Evolutionary conservation across 495 filamentous ascomycete species (phyloP).

Genomic region (Penicillium ucsense): DNA sequence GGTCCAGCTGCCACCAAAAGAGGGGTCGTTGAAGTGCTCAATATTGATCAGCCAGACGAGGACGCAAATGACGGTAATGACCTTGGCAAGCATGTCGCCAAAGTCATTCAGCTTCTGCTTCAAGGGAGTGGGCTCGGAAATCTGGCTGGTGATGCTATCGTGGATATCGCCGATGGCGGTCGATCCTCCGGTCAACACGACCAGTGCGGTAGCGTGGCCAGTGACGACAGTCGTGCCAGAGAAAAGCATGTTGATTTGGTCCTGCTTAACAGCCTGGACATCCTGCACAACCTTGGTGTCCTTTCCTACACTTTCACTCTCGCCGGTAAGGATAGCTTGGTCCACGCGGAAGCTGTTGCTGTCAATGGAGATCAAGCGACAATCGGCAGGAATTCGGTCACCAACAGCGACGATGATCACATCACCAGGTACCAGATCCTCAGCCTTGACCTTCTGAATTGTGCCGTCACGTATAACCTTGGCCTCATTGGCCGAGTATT

Average conservation of each 20-base stretch:
- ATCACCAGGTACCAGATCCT: constrained; percentile 94
- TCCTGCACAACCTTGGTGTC: constrained; percentile 61
- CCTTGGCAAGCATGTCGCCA: constrained; percentile 91
- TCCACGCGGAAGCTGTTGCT: constrained; percentile 96
- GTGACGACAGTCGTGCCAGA: constrained; percentile 96
- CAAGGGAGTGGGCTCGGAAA: constrained; percentile 91
- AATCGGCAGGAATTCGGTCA: constrained; percentile 95
- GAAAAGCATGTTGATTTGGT: constrained; percentile 96
- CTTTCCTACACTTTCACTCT: constrained; percentile 95
- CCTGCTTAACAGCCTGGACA: constrained; percentile 85
- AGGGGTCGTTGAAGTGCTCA: constrained; percentile 87
- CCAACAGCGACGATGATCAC: constrained; percentile 83
- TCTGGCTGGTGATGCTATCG: constrained; percentile 95
- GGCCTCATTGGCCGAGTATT: constrained; percentile 98
- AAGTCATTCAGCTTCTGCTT: constrained; percentile 99
- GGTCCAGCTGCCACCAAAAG: constrained; percentile 77
- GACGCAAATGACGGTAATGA: constrained; percentile 93
- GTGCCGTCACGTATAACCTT: constrained; percentile 79
- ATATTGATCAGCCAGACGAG: constrained; percentile 98
- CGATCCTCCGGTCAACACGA: constrained; percentile 79
- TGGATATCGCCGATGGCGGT: constrained; percentile 99
- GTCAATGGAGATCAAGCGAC: constrained; percentile 78
- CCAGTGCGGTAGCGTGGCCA: constrained; percentile 84
- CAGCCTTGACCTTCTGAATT: constrained; percentile 71
- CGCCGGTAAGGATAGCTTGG: constrained; percentile 95